phyloP scores from a whole-genome alignment of 371 early-diverging fungal genomes.

The Mucor piriformis region DNA sequence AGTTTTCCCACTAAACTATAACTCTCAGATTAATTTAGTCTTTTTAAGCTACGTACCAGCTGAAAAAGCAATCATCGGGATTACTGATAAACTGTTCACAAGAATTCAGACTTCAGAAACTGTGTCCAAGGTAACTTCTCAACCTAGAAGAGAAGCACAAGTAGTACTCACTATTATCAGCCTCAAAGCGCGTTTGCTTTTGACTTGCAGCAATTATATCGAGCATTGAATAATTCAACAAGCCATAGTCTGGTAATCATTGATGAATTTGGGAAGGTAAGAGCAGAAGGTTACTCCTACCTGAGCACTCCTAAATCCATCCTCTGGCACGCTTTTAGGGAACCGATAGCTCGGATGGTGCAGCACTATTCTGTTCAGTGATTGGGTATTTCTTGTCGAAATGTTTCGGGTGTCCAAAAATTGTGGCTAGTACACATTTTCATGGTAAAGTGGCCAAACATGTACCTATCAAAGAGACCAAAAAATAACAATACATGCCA shows the following conservation, averaged over 20 bases:
- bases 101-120: constrained; percentile 68
- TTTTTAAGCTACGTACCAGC: constrained; percentile 93
- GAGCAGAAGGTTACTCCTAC: not conserved
- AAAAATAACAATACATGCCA: too few species aligned
- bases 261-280: constrained; percentile 66
- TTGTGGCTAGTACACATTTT: constrained; percentile 69
- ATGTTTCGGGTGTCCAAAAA: constrained; percentile 41
- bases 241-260: constrained; percentile 58
- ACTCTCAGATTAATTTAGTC: not conserved
- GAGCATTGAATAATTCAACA: constrained; percentile 57
- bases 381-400: constrained; percentile 54
- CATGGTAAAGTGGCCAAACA: constrained; percentile 45
- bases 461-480: not conserved
- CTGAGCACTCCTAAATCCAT: not conserved
- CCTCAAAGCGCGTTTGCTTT: constrained; percentile 72
- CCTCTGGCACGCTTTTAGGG: constrained; percentile 26
- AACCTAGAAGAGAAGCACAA: too few species aligned
- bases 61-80: constrained; percentile 72
- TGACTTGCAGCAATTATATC: constrained; percentile 69
- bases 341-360: constrained; percentile 56
- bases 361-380: constrained; percentile 61
- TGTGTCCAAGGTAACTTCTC: constrained; percentile 40
- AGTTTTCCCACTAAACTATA: not conserved
- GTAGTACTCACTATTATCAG: constrained; percentile 27
- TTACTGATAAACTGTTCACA: constrained; percentile 91